Evolutionary conservation across 345 rosid species (phyloP).

Genomic region (Diplotaxis tenuifolia): DNA sequence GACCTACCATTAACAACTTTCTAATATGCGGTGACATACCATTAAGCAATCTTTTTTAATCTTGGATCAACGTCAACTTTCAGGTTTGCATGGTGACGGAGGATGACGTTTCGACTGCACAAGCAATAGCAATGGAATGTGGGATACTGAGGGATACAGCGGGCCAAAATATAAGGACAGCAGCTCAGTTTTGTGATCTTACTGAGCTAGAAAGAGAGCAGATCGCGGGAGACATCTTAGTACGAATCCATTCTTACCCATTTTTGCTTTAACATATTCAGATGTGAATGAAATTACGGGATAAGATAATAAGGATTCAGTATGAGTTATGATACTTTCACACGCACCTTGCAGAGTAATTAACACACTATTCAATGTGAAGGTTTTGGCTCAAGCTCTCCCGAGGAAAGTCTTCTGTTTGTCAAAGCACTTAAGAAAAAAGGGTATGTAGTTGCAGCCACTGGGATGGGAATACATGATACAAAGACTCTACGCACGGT

Average conservation of each 20-base stretch:
- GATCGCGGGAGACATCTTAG: constrained; percentile 58
- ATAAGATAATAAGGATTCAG: background rate
- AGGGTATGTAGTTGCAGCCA: constrained; percentile 83
- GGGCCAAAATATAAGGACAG: constrained; percentile 53
- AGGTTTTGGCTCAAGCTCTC: constrained; percentile 87
- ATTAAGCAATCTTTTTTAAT: too few relatives aligned
- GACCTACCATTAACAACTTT: too few relatives aligned
- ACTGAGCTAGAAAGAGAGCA: constrained; percentile 58
- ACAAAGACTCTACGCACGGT: constrained; percentile 73
- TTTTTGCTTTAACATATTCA: background rate
- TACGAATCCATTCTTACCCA: constrained; percentile 27
- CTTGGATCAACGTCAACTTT: background rate
- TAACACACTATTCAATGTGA: constrained; percentile 17
- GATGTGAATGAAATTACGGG: background rate
- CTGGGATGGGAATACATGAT: constrained; percentile 94
- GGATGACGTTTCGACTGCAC: constrained; percentile 81
- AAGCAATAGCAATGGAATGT: constrained; percentile 81
- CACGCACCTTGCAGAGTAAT: background rate
- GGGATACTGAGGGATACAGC: constrained; percentile 58
- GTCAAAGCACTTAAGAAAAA: constrained; percentile 67
- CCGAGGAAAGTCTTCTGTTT: constrained; percentile 68
- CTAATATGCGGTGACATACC: too few relatives aligned
- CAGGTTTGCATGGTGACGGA: constrained; percentile 96
- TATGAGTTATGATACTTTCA: background rate
- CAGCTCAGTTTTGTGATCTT: constrained; percentile 59